phyloP scores from a whole-genome alignment of 441 rosid genomes.

The Bocquillonia castaneifolia region DNA sequence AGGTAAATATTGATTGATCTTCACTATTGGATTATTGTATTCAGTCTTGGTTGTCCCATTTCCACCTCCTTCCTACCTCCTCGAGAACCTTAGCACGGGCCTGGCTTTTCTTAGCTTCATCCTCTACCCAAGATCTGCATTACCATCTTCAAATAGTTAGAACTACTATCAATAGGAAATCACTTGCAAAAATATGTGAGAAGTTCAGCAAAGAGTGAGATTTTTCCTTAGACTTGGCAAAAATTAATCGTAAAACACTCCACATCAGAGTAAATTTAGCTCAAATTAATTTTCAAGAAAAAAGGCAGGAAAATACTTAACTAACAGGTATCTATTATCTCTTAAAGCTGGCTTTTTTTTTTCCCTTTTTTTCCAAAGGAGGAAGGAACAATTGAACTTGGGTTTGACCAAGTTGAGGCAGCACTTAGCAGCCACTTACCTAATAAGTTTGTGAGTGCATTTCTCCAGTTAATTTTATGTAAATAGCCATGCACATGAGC shows the following conservation, averaged over 20 bases:
- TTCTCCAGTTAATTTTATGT: background rate
- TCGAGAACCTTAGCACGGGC: conserved; percentile 82
- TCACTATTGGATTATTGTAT: background rate
- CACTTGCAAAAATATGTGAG: background rate
- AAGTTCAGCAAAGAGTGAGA: background rate
- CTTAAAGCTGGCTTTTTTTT: too few species aligned
- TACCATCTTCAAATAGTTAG: conserved; percentile 17
- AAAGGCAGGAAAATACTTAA: background rate
- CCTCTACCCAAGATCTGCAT: conserved; percentile 90
- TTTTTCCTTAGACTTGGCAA: background rate
- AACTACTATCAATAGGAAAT: background rate
- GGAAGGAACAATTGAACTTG: background rate
- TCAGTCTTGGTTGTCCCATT: conserved; percentile 54
- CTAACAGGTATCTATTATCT: background rate
- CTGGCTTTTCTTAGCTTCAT: conserved; percentile 86
- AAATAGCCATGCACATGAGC: background rate
- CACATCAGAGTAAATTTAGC: background rate
- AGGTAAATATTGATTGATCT: conserved; percentile 2
- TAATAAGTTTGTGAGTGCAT: background rate
- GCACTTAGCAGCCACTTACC: background rate
- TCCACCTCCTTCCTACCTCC: conserved; percentile 85
- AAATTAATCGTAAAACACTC: background rate
- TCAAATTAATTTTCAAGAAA: background rate
- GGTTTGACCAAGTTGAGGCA: background rate
- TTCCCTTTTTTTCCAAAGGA: background rate